Base-by-base conservation (phyloP, 805 yeast genomes). In the Yamadazyma scolyti region DNA sequence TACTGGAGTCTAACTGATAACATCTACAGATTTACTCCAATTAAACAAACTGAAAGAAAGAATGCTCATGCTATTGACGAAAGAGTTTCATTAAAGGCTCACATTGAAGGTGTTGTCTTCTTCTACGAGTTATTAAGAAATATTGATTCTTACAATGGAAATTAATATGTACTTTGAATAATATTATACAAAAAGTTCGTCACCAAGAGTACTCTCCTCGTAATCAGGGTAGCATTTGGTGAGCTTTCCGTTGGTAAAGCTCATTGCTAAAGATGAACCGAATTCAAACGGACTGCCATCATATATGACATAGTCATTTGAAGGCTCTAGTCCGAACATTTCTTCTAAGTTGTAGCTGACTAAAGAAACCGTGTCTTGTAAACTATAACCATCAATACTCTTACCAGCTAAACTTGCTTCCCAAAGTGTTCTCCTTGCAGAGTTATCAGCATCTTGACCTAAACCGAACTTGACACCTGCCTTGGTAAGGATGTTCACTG, bases 11-110 rank as follows among this genome's bases (percentile, higher is more conserved):
- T 82, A 44, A 71, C 82, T 2, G 53, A 63, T 21, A 71, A 80
- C 46, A 78, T 82, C 31, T 82, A 66, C 59, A 65, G 89, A 35
- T 77, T 68, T 50, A 65, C 68, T 25, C 82, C 85, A 17, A 13
- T 43, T 51, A 20, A 55, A 54, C 23, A 52, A 62, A 20, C 52
- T 56, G 25, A 40, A 45, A 11, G 64, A 59, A 50, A 54, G 19
- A 61, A 68, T 25, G 58, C 68, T 25, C 90, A 82, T 56, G 75
- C 82, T 19, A 79, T 80, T 12, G 72, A 82, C 48, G 93, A 84
- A 52, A 68, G 61, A 40, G 50, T 75, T 27, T 56, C 63, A 10
- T 50, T 78, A 36, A 73, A 70, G 32, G 61, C 71, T n/a, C 90
- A 82, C 54, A 54, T 83, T 40, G 75, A 77, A 36, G 58, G 71